phyloP scores from a whole-genome alignment of 2,329 filamentous ascomycete genomes.

The Stagonosporopsis rhizophila region DNA sequence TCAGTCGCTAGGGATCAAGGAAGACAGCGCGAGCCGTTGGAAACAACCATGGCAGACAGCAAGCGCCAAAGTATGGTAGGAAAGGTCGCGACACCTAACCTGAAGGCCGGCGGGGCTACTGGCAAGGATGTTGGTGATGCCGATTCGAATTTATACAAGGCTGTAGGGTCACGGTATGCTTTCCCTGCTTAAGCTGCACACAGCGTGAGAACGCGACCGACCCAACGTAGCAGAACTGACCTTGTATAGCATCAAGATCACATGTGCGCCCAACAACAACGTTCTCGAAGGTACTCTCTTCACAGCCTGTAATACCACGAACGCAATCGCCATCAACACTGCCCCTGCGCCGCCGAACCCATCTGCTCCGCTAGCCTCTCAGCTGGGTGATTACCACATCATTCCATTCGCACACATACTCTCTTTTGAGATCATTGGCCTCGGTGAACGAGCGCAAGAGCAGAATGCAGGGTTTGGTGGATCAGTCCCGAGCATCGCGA shows the following conservation, averaged over 20 bases:
- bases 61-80: slow-evolving; percentile 64
- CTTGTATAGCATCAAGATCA: slow-evolving; percentile 62
- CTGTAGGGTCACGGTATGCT: slow-evolving; percentile 67
- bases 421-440: slow-evolving; percentile 61
- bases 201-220: neutral
- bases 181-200: slow-evolving; percentile 10
- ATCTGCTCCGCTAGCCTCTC: slow-evolving; percentile 47
- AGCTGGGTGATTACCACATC: slow-evolving; percentile 65
- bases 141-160: slow-evolving; percentile 64
- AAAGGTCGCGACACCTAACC: slow-evolving; percentile 59
- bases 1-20: slow-evolving; percentile 10
- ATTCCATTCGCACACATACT: slow-evolving; percentile 67
- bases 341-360: slow-evolving; percentile 54
- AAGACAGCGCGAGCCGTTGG: slow-evolving; percentile 3
- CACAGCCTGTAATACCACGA: slow-evolving; percentile 66
- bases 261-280: slow-evolving; percentile 59
- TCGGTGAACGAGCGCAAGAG: slow-evolving; percentile 44
- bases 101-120: slow-evolving; percentile 52
- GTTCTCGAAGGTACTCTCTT: slow-evolving; percentile 68
- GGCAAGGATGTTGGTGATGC: slow-evolving; percentile 56
- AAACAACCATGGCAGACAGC: slow-evolving; percentile 60
- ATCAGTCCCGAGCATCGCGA: slow-evolving; percentile 54
- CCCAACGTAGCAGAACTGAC: slow-evolving; percentile 21
- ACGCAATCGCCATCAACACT: slow-evolving; percentile 67
- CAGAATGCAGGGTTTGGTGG: slow-evolving; percentile 54